Evolutionary conservation across 257 asterid genomes (phyloP).

Genomic region (Solanum bukasovii): DNA sequence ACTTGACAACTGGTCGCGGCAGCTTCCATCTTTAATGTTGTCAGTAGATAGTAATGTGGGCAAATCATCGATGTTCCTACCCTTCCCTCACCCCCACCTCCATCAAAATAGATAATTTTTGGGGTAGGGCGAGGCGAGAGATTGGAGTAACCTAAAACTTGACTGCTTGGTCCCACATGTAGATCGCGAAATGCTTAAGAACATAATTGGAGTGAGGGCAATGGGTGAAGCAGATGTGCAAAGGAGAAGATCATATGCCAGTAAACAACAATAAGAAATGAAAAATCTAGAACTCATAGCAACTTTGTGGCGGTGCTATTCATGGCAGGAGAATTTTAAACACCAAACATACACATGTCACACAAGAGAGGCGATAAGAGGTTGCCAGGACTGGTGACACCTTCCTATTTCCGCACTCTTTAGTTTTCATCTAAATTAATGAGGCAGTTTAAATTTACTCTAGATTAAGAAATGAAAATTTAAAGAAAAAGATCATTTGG

Average conservation of each 20-base stretch:
- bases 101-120: not conserved
- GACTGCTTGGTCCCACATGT: not conserved
- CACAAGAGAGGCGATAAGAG: not conserved
- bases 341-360: not conserved
- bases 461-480: not conserved
- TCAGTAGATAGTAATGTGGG: not conserved
- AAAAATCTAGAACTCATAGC: not conserved
- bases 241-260: slow-evolving; percentile 1
- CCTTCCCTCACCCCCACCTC: not conserved
- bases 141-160: not conserved
- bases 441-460: not conserved
- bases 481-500: not conserved
- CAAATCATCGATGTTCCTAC: not conserved
- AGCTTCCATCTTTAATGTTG: not conserved
- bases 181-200: not conserved
- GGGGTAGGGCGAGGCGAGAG: not conserved
- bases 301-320: not conserved
- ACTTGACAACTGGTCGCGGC: not conserved
- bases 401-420: not conserved
- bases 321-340: not conserved
- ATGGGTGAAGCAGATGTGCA: not conserved
- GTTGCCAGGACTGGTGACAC: not conserved
- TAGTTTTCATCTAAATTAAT: not conserved
- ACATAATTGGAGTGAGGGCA: not conserved
- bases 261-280: not conserved